These are phyloP conservation scores for Heliocybe sulcata DNA, from an alignment of 1,284 basidiomycete genomes.

Conservation along the genomic window DNA sequence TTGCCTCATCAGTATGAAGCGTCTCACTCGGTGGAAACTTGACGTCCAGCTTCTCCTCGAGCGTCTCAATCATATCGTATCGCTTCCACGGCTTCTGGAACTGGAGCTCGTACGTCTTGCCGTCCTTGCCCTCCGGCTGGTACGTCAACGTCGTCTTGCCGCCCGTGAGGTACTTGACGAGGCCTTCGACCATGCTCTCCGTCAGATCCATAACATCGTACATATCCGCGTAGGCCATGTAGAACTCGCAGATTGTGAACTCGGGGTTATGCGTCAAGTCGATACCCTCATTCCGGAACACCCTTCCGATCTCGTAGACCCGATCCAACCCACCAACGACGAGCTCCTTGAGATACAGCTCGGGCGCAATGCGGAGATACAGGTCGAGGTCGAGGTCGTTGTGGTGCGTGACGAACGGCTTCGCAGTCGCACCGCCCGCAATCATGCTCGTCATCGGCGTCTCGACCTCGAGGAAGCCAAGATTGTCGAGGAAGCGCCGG, in stretches of 20 bases:
- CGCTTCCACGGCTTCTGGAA: constrained; percentile 98
- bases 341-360: constrained; percentile 97
- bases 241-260: constrained; percentile 99
- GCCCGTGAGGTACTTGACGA: constrained; percentile 85
- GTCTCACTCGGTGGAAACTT: constrained; percentile 93
- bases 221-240: constrained; percentile 99
- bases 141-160: constrained; percentile 81
- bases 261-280: constrained; percentile 98
- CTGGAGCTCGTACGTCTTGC: constrained; percentile 74
- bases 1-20: constrained; percentile 84
- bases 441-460: constrained; percentile 98
- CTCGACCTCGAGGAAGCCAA: constrained; percentile 98
- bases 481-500: constrained; percentile 84
- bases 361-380: constrained; percentile 97
- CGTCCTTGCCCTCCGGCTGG: constrained; percentile 90
- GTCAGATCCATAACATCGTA: constrained; percentile 99
- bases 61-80: constrained; percentile 96
- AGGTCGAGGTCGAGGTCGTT: constrained; percentile 97
- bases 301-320: constrained; percentile 97
- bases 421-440: constrained; percentile 96
- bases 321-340: constrained; percentile 96
- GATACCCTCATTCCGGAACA: constrained; percentile 98
- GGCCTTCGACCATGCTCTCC: constrained; percentile 84
- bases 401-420: constrained; percentile 98
- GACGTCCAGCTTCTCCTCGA: constrained; percentile 90